Percentiles rank a stretch among this genome's conserved stretches.
Conservation (phyloP, 805 yeast genomes). For the Ogataea dorogensis region DNA sequence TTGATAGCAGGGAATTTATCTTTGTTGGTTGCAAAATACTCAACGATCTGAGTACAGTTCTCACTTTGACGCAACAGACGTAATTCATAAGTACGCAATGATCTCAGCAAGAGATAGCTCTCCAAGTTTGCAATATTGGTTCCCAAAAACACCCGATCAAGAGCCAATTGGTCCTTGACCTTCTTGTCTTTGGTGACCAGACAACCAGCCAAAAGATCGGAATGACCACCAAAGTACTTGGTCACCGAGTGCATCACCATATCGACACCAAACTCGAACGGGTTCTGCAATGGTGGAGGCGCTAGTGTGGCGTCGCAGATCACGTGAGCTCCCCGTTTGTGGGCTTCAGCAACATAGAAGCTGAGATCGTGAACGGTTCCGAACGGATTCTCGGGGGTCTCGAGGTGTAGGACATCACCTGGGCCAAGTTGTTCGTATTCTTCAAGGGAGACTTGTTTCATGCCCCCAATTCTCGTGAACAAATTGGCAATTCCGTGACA, state of each 20-base stretch:
- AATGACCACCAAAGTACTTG: conserved; percentile 94
- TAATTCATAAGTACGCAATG: conserved; percentile 76
- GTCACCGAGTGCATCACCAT: conserved; percentile 92
- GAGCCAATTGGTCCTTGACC: conserved; percentile 44
- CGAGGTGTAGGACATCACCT: conserved; percentile 81
- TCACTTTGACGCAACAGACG: conserved; percentile 66
- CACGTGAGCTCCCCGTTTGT: conserved; percentile 69
- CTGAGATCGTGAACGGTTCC: conserved; percentile 65
- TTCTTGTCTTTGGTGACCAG: conserved; percentile 59
- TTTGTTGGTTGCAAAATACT: conserved; percentile 51
- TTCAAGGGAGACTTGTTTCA: conserved; percentile 49
- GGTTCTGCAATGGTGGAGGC: conserved; percentile 85
- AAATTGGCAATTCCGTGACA: conserved; percentile 68
- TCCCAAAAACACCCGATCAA: conserved; percentile 72
- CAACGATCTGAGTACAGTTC: conserved; percentile 61
- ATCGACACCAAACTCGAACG: conserved; percentile 82
- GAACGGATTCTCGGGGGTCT: conserved; percentile 86
- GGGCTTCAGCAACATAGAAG: conserved; percentile 68
- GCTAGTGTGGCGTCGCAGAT: conserved; percentile 88
- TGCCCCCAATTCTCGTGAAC: conserved; percentile 57
- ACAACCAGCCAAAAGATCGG: conserved; percentile 83
- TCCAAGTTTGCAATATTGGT: conserved; percentile 80
- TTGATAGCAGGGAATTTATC: conserved; percentile 47
- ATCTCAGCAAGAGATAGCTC: conserved; percentile 68
- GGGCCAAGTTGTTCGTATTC: conserved; percentile 46